Conservation (phyloP, 306 rosid species). For the Clitoria ternatea region DNA sequence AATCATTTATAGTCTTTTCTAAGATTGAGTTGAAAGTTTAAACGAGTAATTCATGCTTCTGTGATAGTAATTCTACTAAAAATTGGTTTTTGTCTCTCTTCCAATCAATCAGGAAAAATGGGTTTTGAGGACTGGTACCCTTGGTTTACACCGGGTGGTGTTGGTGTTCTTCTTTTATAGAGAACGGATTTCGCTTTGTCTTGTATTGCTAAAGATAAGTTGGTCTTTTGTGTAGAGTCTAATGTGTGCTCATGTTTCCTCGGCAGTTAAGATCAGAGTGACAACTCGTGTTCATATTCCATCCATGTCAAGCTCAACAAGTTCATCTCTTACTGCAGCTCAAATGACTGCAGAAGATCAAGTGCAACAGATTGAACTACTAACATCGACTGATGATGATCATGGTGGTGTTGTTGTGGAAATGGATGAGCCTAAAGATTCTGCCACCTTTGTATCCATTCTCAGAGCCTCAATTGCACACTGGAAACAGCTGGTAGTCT, state of each 20-base stretch:
- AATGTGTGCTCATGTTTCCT: neutral
- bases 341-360: slow-evolving; percentile 31
- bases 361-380: slow-evolving; percentile 37
- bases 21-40: neutral
- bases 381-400: slow-evolving; percentile 51
- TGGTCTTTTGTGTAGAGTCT: neutral
- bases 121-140: neutral
- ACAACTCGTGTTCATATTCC: neutral
- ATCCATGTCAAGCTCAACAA: slow-evolving; percentile 24
- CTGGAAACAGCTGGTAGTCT: slow-evolving; percentile 74
- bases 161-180: neutral
- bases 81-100: neutral
- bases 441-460: slow-evolving; percentile 39
- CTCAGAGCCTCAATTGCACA: slow-evolving; percentile 62
- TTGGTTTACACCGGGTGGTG: neutral
- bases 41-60: neutral
- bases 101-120: neutral
- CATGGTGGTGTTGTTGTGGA: slow-evolving; percentile 74
- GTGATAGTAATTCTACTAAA: neutral
- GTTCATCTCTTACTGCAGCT: slow-evolving; percentile 15
- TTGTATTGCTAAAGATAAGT: neutral
- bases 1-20: too few species aligned
- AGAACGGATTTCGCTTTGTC: neutral
- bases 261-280: slow-evolving; percentile 24
- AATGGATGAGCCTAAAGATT: slow-evolving; percentile 49